Conservation (phyloP, 371 early-diverging fungal genomes). For the Cokeromyces recurvatus region DNA sequence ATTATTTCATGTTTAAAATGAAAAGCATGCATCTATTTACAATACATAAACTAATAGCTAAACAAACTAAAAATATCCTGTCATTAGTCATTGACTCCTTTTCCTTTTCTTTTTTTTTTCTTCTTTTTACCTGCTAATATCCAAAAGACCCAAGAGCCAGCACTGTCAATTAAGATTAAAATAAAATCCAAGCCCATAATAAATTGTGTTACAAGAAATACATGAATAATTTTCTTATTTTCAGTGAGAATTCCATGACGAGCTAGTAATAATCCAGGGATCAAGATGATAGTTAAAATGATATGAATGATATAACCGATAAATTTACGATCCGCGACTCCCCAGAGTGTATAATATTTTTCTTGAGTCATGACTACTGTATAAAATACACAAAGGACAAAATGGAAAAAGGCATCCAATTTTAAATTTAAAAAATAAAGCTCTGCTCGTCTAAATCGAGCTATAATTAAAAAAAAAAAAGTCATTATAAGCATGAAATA, state of each 20-base stretch:
- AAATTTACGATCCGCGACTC: slow-evolving; percentile 7
- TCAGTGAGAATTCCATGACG: slow-evolving; percentile 33
- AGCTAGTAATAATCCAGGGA: slow-evolving; percentile 37
- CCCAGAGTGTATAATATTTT: slow-evolving; percentile 22
- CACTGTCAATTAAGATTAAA: slow-evolving; percentile 36
- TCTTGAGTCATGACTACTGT: slow-evolving; percentile 43
- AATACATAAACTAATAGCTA: slow-evolving; percentile 39
- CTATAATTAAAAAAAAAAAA: slow-evolving; percentile 6
- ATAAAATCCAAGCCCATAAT: slow-evolving; percentile 39
- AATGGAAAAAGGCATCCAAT: slow-evolving; percentile 44
- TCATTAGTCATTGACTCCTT: neutral
- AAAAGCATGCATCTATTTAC: too few species aligned
- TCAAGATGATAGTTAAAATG: slow-evolving; percentile 27
- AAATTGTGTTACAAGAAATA: slow-evolving; percentile 24
- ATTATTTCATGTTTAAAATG: neutral
- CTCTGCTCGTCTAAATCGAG: slow-evolving; percentile 32
- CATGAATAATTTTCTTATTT: slow-evolving; percentile 25
- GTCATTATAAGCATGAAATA: neutral
- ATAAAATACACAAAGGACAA: slow-evolving; percentile 43
- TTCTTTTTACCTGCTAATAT: slow-evolving; percentile 39
- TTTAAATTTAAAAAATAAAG: slow-evolving; percentile 34
- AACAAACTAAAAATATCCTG: slow-evolving; percentile 20
- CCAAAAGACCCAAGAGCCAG: slow-evolving; percentile 45
- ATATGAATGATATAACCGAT: slow-evolving; percentile 39
- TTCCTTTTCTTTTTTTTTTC: neutral